Conservation (phyloP, 2,329 filamentous ascomycete genomes). For the Diaporthe sp. region DNA sequence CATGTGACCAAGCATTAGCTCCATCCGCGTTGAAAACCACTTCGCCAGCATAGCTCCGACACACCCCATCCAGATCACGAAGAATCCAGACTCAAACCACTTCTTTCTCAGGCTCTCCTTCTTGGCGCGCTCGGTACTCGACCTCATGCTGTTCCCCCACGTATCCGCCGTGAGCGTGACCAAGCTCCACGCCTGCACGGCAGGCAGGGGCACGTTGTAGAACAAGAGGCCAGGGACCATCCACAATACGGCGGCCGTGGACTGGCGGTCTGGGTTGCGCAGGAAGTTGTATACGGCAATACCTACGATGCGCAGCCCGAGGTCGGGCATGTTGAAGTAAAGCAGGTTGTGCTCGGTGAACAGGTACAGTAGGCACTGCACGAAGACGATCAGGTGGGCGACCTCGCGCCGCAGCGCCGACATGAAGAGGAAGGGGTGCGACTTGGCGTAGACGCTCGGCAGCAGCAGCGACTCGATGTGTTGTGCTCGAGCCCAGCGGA, state of each 20-base stretch:
- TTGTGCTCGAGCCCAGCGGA: conserved; percentile 50
- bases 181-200: conserved; percentile 53
- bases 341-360: conserved; percentile 46
- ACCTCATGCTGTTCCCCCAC: conserved; percentile 54
- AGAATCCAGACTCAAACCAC: conserved; percentile 49
- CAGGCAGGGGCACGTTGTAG: conserved; percentile 52
- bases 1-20: background rate
- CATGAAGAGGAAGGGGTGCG: conserved; percentile 52
- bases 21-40: conserved; percentile 12
- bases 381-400: conserved; percentile 48
- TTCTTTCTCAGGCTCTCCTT: conserved; percentile 45
- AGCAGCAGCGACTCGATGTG: conserved; percentile 54
- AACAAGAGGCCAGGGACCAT: conserved; percentile 49
- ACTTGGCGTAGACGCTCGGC: conserved; percentile 52
- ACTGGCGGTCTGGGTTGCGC: conserved; percentile 47
- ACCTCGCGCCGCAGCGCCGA: conserved; percentile 50
- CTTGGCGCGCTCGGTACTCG: conserved; percentile 47
- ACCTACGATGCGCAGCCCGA: conserved; percentile 47
- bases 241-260: conserved; percentile 43
- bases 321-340: conserved; percentile 49
- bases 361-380: conserved; percentile 49
- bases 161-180: conserved; percentile 51
- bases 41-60: conserved; percentile 46
- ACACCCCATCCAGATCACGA: conserved; percentile 50
- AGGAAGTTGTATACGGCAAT: conserved; percentile 50